Conservation (phyloP, 1,139 yeast genomes). For the Yamadazyma conglobata region DNA sequence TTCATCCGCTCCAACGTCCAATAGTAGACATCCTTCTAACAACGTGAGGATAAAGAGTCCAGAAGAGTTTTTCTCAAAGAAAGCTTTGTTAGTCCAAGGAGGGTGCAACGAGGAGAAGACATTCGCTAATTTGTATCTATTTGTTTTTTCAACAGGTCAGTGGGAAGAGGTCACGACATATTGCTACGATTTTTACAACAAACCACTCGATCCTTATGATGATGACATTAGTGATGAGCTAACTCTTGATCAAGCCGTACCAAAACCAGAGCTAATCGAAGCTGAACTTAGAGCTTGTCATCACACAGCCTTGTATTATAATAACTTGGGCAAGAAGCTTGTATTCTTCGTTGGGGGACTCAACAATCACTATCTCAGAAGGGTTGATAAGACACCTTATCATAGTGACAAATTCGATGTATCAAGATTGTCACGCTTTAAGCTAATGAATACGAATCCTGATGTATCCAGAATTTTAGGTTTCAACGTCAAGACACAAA, state of each 20-base stretch:
- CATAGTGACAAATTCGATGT: constrained; percentile 35
- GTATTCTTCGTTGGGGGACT: constrained; percentile 44
- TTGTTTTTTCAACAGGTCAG: constrained; percentile 30
- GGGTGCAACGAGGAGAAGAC: constrained; percentile 34
- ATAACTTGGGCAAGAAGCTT: constrained; percentile 34
- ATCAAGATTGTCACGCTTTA: constrained; percentile 30
- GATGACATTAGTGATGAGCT: constrained; percentile 25
- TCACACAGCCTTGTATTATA: constrained; percentile 37
- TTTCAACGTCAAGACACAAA: constrained; percentile 40
- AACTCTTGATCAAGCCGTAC: constrained; percentile 23
- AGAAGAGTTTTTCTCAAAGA: constrained; percentile 23
- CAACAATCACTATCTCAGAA: constrained; percentile 33
- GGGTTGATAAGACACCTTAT: constrained; percentile 30
- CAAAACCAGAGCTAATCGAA: constrained; percentile 29
- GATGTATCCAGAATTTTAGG: constrained; percentile 34
- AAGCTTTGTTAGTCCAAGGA: constrained; percentile 39
- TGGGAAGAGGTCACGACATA: constrained; percentile 36
- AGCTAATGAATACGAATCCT: constrained; percentile 25
- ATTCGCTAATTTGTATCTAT: constrained; percentile 34
- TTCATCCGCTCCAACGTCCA: constrained; percentile 20
- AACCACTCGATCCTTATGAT: constrained; percentile 23
- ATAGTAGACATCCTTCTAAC: constrained; percentile 9
- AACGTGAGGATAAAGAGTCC: constrained; percentile 12
- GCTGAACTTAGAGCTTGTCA: constrained; percentile 46
- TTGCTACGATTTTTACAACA: constrained; percentile 35